These are phyloP conservation scores for Aspergillus pseudonomiae DNA, from an alignment of 2,329 filamentous ascomycete genomes.

Conservation along the genomic window DNA sequence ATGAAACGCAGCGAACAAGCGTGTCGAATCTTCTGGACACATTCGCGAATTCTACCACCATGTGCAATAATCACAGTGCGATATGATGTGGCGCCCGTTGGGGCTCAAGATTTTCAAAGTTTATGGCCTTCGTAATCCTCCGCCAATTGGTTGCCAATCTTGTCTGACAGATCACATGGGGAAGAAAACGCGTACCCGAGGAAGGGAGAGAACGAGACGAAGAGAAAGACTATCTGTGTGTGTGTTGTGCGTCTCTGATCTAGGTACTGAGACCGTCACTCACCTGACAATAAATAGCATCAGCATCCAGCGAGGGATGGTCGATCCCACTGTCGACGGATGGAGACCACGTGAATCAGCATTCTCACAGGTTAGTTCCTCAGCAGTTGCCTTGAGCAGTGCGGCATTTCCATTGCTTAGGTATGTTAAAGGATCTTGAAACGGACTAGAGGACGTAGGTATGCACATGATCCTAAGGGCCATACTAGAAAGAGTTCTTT, in stretches of 20 bases:
- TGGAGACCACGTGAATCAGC: neutral
- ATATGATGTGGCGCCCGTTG: slow-evolving; percentile 2
- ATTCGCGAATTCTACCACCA: neutral
- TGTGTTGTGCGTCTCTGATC: neutral
- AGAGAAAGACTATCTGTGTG: neutral
- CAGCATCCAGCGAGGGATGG: slow-evolving; percentile 1
- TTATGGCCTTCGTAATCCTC: neutral
- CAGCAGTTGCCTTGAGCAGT: neutral
- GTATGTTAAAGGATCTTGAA: neutral
- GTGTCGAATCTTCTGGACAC: neutral
- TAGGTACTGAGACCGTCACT: neutral
- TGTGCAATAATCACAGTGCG: neutral
- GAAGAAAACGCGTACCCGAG: neutral
- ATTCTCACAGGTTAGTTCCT: neutral
- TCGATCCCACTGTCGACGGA: neutral
- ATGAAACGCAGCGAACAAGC: neutral
- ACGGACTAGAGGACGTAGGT: neutral
- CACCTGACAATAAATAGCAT: slow-evolving; percentile 1
- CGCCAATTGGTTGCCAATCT: neutral
- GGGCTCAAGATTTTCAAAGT: neutral
- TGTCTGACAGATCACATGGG: slow-evolving; percentile 6
- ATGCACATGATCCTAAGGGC: neutral
- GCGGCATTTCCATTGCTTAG: neutral
- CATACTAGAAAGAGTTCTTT: too few relatives aligned
- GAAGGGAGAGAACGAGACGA: neutral